Evolutionary conservation across 2,329 filamentous ascomycete species (phyloP).

Genomic region (Pseudogymnoascus sp.): DNA sequence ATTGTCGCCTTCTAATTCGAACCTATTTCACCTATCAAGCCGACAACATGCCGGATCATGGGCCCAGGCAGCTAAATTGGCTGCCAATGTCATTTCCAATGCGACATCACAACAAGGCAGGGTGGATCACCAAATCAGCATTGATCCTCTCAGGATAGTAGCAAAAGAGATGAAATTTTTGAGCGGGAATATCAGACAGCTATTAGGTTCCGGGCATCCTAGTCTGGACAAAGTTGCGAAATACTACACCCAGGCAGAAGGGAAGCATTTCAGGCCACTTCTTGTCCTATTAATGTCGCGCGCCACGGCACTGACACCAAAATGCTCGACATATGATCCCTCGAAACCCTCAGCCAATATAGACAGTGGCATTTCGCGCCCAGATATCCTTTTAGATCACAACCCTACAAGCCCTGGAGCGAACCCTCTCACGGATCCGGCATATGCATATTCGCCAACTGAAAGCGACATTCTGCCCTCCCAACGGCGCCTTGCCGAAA

Average conservation of each 20-base stretch:
- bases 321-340: constrained; percentile 40
- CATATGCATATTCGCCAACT: constrained; percentile 26
- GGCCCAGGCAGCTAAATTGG: constrained; percentile 64
- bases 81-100: constrained; percentile 62
- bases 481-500: constrained; percentile 86
- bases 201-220: constrained; percentile 90
- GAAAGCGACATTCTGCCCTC: constrained; percentile 75
- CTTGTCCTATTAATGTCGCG: constrained; percentile 94
- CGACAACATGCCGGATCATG: constrained; percentile 55
- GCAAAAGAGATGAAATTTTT: constrained; percentile 96
- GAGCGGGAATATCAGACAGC: constrained; percentile 83
- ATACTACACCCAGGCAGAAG: constrained; percentile 94
- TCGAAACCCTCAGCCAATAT: constrained; percentile 33
- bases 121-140: constrained; percentile 66
- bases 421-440: constrained; percentile 39
- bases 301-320: constrained; percentile 72
- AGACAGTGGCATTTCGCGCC: constrained; percentile 51
- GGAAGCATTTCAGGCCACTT: constrained; percentile 91
- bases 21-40: constrained; percentile 29
- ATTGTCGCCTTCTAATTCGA: constrained; percentile 13
- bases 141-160: constrained; percentile 83
- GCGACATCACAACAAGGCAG: constrained; percentile 56
- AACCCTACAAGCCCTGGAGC: constrained; percentile 58
- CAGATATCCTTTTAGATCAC: constrained; percentile 62
- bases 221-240: constrained; percentile 92